Base-by-base conservation (phyloP, 352 stramenopile genomes). In the Globisporangium lucens region DNA sequence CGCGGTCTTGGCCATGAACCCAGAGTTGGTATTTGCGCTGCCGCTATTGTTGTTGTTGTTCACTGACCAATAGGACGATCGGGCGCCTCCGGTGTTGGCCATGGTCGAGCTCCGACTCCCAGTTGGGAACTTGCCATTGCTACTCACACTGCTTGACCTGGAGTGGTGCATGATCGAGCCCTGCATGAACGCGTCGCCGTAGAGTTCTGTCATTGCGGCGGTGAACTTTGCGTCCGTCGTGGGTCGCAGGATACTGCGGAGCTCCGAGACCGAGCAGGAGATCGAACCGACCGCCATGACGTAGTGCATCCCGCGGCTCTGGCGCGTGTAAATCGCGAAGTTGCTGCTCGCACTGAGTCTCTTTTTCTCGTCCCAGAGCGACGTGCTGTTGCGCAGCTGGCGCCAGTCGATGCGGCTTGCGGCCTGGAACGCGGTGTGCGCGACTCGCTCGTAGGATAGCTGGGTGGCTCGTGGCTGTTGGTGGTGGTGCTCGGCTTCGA, bases 1-100 rank as follows among this genome's bases (percentile, higher is more conserved):
- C n/a, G 69, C 76, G 2, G 78, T 88, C 69, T 80, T 75, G 43
- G 80, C 75, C 51, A 73, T 76, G 66, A 82, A 71, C 38, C 60
- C 60, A 9, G 27, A 17, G 7, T 10, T 58, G 4, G 10, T n/a
- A 35, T 52, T 38, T 17, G 8, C 8, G 4, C 13, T 38, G 35
- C 0, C 20, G 13, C 24, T 24, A 24, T 17, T 24, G 10, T 13
- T 5, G 41, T 6, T 30, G 15, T 33, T n/a, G 27, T 58, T 15
- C 33, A 47, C 56, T 6, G 15, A 49, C 2, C 55, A 30, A 10
- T 61, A 30, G 55, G 55, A 47, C 8, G 55, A 61, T 5, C 20
- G 33, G 9, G 56, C 22, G 17, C 36, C 56, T 20, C 10, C 20
- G 10, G 56, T 61, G 56, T 30, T 47, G 17, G 52, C 12, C 38